Conservation (phyloP, 495 filamentous ascomycete genomes). For the Tuber magnatum region DNA sequence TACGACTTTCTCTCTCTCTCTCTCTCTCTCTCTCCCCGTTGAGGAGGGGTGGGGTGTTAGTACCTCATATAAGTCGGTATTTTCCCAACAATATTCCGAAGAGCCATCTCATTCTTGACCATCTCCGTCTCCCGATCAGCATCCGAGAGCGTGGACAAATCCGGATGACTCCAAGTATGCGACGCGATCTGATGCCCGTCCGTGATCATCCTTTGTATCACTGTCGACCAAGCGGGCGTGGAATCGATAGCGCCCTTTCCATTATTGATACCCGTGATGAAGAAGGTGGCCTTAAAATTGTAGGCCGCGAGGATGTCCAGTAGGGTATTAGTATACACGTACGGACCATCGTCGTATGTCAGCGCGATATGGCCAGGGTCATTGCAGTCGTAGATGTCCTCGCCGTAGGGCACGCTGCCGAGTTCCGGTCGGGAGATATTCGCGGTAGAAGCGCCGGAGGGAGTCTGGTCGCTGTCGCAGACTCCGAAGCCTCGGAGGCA, state of each 20-base stretch:
- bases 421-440: conserved; percentile 47
- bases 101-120: conserved; percentile 60
- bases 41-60: background rate
- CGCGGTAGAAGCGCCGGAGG: conserved; percentile 51
- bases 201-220: conserved; percentile 55
- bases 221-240: conserved; percentile 44
- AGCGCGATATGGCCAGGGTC: conserved; percentile 56
- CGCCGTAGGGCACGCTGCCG: conserved; percentile 49
- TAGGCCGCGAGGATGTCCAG: conserved; percentile 59
- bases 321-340: conserved; percentile 56
- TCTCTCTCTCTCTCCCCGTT: no score
- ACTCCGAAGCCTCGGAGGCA: conserved; percentile 54
- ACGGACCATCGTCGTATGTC: conserved; percentile 65
- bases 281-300: conserved; percentile 63
- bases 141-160: conserved; percentile 51
- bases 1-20: no score
- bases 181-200: conserved; percentile 66
- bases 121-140: conserved; percentile 52
- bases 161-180: conserved; percentile 66
- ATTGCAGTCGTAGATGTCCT: conserved; percentile 56
- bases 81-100: conserved; percentile 61
- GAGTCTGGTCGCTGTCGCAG: conserved; percentile 53
- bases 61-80: conserved; percentile 68
- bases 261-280: conserved; percentile 62
- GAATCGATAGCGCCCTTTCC: conserved; percentile 54